Percentiles rank a stretch among this genome's conserved stretches.
Evolutionary conservation across 148 eudicot genomes (phyloP).

Genomic region (Rhododendron henanense): DNA sequence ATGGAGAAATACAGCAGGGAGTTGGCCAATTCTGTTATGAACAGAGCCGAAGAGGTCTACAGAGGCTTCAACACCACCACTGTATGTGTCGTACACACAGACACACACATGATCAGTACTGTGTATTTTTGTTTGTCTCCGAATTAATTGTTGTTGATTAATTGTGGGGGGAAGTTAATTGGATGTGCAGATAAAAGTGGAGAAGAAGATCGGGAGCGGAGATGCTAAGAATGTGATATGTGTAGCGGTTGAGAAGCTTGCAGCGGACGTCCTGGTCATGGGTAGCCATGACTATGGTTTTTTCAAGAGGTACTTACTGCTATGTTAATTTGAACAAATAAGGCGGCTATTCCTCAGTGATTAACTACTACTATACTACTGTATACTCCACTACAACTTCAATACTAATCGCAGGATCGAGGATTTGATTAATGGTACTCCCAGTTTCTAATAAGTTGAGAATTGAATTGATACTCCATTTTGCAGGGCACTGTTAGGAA

Average conservation of each 20-base stretch:
- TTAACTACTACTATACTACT: not conserved
- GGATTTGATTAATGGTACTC: too few species aligned
- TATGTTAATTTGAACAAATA: not conserved
- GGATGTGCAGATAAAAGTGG: conserved; percentile 28
- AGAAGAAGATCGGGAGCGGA: not conserved
- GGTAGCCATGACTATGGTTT: conserved; percentile 1
- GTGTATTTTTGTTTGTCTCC: not conserved
- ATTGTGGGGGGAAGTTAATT: not conserved
- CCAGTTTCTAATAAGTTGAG: not conserved
- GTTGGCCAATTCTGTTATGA: conserved; percentile 68
- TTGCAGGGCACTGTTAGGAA: not conserved
- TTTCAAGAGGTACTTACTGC: not conserved
- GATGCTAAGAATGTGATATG: not conserved
- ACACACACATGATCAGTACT: not conserved
- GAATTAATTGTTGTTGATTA: not conserved
- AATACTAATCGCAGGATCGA: not conserved
- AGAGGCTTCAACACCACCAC: conserved; percentile 27
- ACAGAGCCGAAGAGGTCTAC: conserved; percentile 56
- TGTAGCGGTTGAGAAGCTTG: not conserved
- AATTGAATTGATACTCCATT: not conserved
- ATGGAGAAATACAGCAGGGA: conserved; percentile 55
- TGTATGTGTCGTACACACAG: not conserved
- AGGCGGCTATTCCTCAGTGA: not conserved
- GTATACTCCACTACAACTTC: not conserved
- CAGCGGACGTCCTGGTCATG: not conserved